Evolutionary conservation across 208 protist species (phyloP), one percentile per base, ranked within the genome.

Genomic region (Crithidia mellificae): DNA sequence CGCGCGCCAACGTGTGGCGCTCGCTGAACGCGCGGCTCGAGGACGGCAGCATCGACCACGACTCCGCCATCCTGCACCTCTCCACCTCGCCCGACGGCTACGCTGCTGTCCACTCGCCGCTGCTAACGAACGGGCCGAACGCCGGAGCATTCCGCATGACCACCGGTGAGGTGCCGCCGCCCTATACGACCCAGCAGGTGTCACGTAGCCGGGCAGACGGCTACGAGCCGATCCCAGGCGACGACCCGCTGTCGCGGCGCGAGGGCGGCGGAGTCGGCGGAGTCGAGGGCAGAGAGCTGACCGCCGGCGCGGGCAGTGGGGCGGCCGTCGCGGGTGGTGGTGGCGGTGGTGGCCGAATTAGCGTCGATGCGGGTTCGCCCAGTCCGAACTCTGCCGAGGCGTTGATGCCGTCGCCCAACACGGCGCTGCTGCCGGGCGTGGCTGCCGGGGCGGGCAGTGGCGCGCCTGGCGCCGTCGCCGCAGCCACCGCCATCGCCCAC

Each of bases 1-100:
- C 81, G 4, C 82, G 85, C 20, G 75, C 88, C 4, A 81, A 83
- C 14, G 78, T 94, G n/a, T 94, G 88, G 88, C 77, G 78, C 38
- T 69, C 66, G 24, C 80, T 94, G 25, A 46, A 81, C 43, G 38
- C 86, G 8, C 32, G 72, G 20, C 49, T 58, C 30, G 52, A 82
- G 11, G 55, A 73, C 41, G 32, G 27, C 54, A 51, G 57, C 20
- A 41, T 46, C 52, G 27, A 53, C 38, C 63, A 68, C 43, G n/a
- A 66, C 36, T 62, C 54, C 38, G 24, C 32, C 59, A 30, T 56
- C 9, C 43, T 38, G 32, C 53, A 72, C 55, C 36, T 27, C 5
- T 8, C 41, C 6, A 39, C 55, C 25, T 54, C 55, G n/a, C 66
- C 66, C 15, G 6, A 52, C 27, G 43, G 57, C 24, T 63, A 32